These are phyloP conservation scores for Amaranthus palmeri DNA, from an alignment of 148 eudicot genomes.

Conservation along the genomic window DNA sequence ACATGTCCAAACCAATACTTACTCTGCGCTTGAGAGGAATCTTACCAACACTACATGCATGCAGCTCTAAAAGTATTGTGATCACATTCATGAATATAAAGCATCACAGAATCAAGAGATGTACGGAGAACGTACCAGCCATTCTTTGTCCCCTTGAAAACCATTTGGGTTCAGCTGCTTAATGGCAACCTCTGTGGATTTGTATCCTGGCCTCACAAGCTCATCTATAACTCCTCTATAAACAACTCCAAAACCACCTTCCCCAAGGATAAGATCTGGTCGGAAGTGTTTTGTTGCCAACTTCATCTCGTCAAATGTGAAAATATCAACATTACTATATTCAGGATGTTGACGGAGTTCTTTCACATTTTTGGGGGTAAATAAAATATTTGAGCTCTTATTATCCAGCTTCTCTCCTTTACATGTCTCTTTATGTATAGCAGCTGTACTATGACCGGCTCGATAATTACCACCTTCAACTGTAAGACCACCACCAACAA, in stretches of 20 bases:
- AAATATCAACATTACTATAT: constrained; percentile 63
- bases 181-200: constrained; percentile 63
- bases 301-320: constrained; percentile 83
- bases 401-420: constrained; percentile 28
- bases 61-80: background rate
- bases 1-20: background rate
- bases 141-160: constrained; percentile 81
- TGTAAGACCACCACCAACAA: constrained; percentile 15
- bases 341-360: constrained; percentile 71
- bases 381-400: constrained; percentile 35
- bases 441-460: constrained; percentile 24
- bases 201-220: constrained; percentile 68
- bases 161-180: constrained; percentile 89
- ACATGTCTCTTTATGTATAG: constrained; percentile 18
- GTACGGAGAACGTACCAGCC: constrained; percentile 63
- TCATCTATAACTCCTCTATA: constrained; percentile 76
- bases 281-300: constrained; percentile 78
- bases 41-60: background rate
- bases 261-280: constrained; percentile 79
- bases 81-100: constrained; percentile 3
- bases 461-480: constrained; percentile 25
- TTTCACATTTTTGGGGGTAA: constrained; percentile 63
- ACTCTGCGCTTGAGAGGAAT: background rate
- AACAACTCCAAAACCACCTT: constrained; percentile 93
- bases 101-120: constrained; percentile 7